A percentile compares a stretch with the other conserved stretches of the same genome.
Conservation (phyloP, 306 rosid genomes). For the Comarum palustre region DNA sequence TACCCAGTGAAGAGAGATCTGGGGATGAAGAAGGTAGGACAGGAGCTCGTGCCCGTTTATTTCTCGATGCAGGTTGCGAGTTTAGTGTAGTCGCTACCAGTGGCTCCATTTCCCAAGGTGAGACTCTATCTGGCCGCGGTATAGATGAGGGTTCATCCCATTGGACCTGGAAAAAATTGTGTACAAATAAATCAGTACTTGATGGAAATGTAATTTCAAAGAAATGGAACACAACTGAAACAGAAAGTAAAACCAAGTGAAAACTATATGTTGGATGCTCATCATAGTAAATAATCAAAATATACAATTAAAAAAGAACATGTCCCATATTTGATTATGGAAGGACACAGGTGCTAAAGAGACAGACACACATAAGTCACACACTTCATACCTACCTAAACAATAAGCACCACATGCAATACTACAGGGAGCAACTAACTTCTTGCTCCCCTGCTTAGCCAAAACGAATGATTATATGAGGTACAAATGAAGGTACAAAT, state of each 20-base stretch:
- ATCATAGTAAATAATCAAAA: not conserved
- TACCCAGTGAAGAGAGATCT: slow-evolving; percentile 67
- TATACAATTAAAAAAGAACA: not conserved
- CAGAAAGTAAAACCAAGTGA: not conserved
- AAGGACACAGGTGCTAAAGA: not conserved
- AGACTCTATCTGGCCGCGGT: slow-evolving; percentile 90
- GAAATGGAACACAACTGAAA: not conserved
- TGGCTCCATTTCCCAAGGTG: slow-evolving; percentile 98
- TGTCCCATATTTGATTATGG: not conserved
- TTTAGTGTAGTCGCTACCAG: slow-evolving; percentile 64
- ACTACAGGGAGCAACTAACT: not conserved
- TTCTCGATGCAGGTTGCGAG: slow-evolving; percentile 72
- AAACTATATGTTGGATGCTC: not conserved
- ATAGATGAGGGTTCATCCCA: slow-evolving; percentile 97
- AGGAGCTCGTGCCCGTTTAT: slow-evolving; percentile 79
- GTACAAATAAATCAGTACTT: not conserved
- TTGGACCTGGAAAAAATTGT: slow-evolving; percentile 60
- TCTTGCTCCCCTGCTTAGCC: slow-evolving; percentile 1
- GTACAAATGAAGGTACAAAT: no score
- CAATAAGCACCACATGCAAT: not conserved
- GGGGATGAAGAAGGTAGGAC: slow-evolving; percentile 57
- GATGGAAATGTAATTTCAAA: not conserved
- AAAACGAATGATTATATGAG: no score
- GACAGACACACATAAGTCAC: not conserved
- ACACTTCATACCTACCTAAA: not conserved